Evolutionary conservation across 2,329 filamentous ascomycete species (phyloP), one percentile per base, ranked within the genome.

Genomic region (Trematosphaeria pertusa): DNA sequence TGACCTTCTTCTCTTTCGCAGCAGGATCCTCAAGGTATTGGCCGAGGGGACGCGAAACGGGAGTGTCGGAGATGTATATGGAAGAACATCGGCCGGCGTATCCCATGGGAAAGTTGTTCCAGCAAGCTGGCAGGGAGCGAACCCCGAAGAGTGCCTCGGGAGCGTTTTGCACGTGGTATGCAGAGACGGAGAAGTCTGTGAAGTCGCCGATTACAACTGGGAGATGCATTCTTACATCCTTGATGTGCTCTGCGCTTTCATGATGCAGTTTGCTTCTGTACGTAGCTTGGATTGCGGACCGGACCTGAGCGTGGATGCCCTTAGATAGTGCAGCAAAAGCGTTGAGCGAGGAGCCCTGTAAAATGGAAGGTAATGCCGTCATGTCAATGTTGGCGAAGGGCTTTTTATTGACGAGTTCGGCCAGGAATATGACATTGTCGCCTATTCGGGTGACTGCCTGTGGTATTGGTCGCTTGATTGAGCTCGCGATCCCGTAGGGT

Each of bases 121-220:
- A 70, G 2, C 58, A 58, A 2, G 62, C 55, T 14, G 65, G 64
- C 9, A 59, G 58, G 6, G 50, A 34, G 2, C 64, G 55, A 1
- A 37, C 46, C 7, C 64, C 64, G 11, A 48, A 31, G 3, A 69
- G 55, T 3, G 64, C 64, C 52, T 65, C 61, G 69, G 75, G 49
- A 66, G 76, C 79, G 35, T 84, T 84, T 37, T 75, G 71, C 20
- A 78, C 74, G 50, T 84, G 81, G 34, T 82, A 75, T 7, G 75
- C 69, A 0, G 77, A 81, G 45, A 78, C 81, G 2, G 77, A 81
- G 64, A 83, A 84, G 62, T 85, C 84, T 34, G 75, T 80, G 58
- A 84, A 87, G 26, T 81, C 82, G 4, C 75, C 74, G 14, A 84
- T 77, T 3, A 71, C 63, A 28, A 87, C 67, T 0, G 84, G 85